Evolutionary conservation across 257 asterid genomes (phyloP).

Genomic region (Anisodus tanguticus): DNA sequence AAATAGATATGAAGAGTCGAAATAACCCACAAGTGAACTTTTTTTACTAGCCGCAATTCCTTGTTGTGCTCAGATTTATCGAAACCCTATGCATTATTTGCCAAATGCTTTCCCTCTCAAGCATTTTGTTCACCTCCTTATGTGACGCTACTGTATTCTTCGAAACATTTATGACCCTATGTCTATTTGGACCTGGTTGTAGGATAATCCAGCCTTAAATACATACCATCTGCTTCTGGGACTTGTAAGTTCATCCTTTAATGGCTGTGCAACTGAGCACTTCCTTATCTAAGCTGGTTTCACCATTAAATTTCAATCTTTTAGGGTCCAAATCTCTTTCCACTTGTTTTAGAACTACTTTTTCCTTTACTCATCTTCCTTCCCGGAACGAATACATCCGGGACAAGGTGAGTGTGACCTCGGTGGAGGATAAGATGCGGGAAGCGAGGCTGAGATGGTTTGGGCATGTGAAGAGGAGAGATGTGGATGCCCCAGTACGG

Average conservation of each 20-base stretch:
- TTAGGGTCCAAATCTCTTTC: neutral
- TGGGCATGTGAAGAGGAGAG: no score
- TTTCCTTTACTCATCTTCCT: neutral
- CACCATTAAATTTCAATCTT: neutral
- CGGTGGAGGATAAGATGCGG: no score
- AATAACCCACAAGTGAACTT: neutral
- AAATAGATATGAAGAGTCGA: neutral
- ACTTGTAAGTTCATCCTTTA: neutral
- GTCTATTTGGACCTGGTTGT: neutral
- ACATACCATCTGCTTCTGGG: neutral
- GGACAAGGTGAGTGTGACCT: no score
- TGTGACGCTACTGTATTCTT: neutral
- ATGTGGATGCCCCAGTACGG: no score
- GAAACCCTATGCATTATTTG: neutral
- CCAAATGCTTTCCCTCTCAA: neutral
- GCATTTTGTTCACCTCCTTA: neutral
- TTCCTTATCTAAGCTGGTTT: neutral
- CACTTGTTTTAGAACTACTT: neutral
- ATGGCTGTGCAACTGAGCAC: neutral
- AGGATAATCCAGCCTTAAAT: constrained; percentile 1
- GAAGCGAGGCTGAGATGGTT: no score
- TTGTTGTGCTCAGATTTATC: neutral
- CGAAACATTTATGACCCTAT: neutral
- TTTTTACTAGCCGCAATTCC: neutral
- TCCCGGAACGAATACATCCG: no score